Conservation (phyloP, 306 rosid genomes). For the Vicia sativa region DNA sequence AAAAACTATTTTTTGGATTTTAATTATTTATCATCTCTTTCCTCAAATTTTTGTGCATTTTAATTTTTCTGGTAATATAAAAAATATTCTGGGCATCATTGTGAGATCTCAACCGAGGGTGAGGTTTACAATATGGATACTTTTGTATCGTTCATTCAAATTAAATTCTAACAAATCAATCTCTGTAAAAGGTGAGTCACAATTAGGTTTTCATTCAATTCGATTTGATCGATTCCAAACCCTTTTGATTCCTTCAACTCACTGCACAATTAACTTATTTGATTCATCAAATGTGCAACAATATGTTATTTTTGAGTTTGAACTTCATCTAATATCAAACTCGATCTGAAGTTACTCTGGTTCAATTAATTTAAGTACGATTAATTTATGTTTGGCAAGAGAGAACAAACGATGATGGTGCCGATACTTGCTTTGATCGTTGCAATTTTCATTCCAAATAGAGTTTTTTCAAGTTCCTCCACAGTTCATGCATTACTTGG, state of each 20-base stretch:
- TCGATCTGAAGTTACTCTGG: slow-evolving; percentile 8
- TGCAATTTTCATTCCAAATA: slow-evolving; percentile 41
- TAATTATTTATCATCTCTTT: too few species aligned
- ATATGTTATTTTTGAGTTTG: neutral
- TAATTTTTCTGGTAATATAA: too few species aligned
- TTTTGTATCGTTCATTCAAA: too few species aligned
- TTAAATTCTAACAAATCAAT: too few species aligned
- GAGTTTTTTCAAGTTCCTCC: slow-evolving; percentile 49
- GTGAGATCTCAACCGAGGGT: too few species aligned
- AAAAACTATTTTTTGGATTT: too few species aligned
- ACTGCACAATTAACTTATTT: neutral
- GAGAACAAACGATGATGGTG: slow-evolving; percentile 32
- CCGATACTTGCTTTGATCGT: slow-evolving; percentile 49
- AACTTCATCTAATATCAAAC: neutral
- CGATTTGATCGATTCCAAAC: too few species aligned
- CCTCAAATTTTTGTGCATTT: too few species aligned
- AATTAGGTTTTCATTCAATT: too few species aligned
- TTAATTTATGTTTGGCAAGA: slow-evolving; percentile 22
- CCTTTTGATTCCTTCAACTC: neutral
- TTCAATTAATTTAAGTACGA: slow-evolving; percentile 5
- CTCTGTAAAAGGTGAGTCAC: too few species aligned
- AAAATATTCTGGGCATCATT: too few species aligned
- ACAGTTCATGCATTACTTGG: slow-evolving; percentile 93
- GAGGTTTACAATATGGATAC: too few species aligned
- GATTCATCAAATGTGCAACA: neutral